These are phyloP conservation scores for Rhodamnia rubescens DNA, from an alignment of 345 rosid species.

Conservation along the genomic window DNA sequence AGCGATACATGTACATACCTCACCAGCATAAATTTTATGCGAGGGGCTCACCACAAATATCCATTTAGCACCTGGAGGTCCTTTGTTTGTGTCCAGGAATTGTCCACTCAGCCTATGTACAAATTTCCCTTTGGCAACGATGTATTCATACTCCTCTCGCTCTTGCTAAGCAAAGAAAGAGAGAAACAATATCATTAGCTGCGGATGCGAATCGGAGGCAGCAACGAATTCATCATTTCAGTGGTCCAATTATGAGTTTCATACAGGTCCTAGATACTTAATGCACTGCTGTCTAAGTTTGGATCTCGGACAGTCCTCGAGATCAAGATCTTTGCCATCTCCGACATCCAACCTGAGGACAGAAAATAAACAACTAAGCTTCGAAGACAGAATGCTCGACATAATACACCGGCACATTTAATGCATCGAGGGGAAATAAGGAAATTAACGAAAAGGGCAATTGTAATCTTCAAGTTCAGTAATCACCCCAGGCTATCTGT, in stretches of 20 bases:
- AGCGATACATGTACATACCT: constrained; percentile 3
- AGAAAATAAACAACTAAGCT: neutral
- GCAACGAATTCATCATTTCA: neutral
- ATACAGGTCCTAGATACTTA: constrained; percentile 31
- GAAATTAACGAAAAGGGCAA: neutral
- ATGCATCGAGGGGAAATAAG: neutral
- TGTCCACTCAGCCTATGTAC: constrained; percentile 16
- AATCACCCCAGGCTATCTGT: neutral
- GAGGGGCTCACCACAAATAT: constrained; percentile 24
- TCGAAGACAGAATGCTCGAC: neutral
- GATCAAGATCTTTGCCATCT: constrained; percentile 22
- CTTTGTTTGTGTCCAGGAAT: constrained; percentile 14
- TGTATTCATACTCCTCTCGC: constrained; percentile 16
- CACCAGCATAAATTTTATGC: constrained; percentile 21
- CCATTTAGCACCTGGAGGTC: constrained; percentile 14
- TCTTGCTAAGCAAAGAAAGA: constrained; percentile 15
- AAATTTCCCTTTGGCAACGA: constrained; percentile 7
- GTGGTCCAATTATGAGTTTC: neutral
- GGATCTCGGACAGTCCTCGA: constrained; percentile 21
- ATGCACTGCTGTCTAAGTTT: constrained; percentile 23
- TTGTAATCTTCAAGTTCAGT: neutral
- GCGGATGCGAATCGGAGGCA: neutral
- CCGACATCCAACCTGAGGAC: constrained; percentile 25
- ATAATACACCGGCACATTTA: neutral
- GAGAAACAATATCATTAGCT: neutral